These are phyloP conservation scores for Aspergillus brunneoviolaceus DNA, from an alignment of 2,329 filamentous ascomycete genomes.

Conservation along the genomic window DNA sequence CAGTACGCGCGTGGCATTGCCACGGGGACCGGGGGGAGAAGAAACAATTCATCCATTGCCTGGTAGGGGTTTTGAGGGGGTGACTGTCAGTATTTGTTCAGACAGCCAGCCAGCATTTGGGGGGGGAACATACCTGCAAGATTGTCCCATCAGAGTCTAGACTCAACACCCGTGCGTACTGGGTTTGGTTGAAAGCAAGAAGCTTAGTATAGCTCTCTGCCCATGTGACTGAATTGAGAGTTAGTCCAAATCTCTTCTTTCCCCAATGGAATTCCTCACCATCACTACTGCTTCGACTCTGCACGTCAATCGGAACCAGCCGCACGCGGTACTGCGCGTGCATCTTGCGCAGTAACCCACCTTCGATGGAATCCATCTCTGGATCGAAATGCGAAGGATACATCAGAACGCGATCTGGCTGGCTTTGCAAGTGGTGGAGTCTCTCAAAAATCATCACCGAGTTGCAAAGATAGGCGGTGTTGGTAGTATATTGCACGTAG, in stretches of 20 bases:
- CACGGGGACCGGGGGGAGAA: neutral
- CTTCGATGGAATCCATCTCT: neutral
- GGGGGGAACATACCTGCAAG: too few species aligned
- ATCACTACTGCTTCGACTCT: neutral
- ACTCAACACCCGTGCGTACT: too few species aligned
- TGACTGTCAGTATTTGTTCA: too few species aligned
- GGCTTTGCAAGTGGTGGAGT: neutral
- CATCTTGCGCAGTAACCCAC: neutral
- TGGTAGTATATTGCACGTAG: conserved; percentile 3
- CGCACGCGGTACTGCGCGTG: neutral
- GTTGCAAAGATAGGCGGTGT: conserved; percentile 2
- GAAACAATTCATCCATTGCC: conserved; percentile 8
- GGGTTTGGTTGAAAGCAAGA: too few species aligned
- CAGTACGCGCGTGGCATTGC: conserved; percentile 9
- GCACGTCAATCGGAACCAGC: neutral
- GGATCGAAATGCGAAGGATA: neutral
- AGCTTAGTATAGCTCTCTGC: too few species aligned
- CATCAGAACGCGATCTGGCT: conserved; percentile 1
- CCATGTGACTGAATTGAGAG: too few species aligned
- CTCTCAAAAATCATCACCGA: conserved; percentile 1
- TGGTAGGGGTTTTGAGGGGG: neutral
- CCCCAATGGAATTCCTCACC: neutral
- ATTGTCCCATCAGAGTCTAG: too few species aligned
- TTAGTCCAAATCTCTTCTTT: too few species aligned
- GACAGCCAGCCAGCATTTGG: neutral